Conservation (phyloP, 257 asterid species). For the Solanum chiquidenum region DNA sequence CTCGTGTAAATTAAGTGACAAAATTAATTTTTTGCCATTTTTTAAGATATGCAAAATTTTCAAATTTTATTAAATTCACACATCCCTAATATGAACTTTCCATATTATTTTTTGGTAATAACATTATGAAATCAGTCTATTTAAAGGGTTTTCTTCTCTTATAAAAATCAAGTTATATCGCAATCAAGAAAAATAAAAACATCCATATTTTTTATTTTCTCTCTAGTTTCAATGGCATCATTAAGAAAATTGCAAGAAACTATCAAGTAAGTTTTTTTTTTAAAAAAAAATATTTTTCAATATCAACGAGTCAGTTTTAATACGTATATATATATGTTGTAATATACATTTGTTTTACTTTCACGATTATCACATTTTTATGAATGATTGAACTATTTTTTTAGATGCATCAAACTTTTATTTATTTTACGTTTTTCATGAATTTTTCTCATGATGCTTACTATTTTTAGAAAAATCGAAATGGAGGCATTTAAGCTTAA, state of each 20-base stretch:
- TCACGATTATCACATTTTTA: neutral
- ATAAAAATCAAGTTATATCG: neutral
- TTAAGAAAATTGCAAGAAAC: neutral
- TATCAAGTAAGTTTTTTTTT: neutral
- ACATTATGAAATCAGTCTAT: neutral
- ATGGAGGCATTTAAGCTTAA: neutral
- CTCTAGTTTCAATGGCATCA: neutral
- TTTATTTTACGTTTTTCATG: neutral
- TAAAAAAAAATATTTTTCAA: neutral
- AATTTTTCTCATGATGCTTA: neutral
- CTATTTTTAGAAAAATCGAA: neutral
- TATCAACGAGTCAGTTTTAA: neutral
- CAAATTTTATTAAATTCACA: neutral
- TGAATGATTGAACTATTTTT: too few species aligned
- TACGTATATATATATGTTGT: too few species aligned
- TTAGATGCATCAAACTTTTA: neutral
- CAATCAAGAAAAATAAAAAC: too few species aligned
- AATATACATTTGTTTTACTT: neutral
- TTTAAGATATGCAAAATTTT: neutral
- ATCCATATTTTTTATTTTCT: too few species aligned
- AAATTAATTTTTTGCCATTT: too few species aligned
- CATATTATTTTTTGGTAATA: neutral
- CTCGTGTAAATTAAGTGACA: neutral
- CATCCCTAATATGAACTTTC: neutral
- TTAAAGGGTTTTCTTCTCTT: neutral